These are phyloP conservation scores for Ogataea thermomethanolica DNA, from an alignment of 805 yeast species.

Conservation along the genomic window DNA sequence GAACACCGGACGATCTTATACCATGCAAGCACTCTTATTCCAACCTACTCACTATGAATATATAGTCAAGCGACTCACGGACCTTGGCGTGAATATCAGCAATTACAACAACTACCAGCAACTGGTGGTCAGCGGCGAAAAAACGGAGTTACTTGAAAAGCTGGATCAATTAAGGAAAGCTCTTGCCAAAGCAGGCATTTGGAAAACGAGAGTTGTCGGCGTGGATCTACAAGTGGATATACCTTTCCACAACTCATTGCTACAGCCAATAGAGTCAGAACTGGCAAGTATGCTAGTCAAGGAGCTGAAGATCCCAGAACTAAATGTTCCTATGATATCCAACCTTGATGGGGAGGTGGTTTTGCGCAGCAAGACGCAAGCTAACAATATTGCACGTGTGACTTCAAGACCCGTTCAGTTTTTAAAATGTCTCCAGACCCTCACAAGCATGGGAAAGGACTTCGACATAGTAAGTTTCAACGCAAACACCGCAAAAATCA, in stretches of 20 bases:
- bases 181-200: conserved; percentile 15
- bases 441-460: conserved; percentile 7
- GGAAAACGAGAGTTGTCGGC: conserved; percentile 26
- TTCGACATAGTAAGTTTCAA: conserved; percentile 31
- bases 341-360: conserved; percentile 29
- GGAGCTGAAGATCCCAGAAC: background rate
- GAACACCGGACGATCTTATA: conserved; percentile 31
- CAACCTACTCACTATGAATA: conserved; percentile 22
- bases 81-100: conserved; percentile 24
- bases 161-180: conserved; percentile 13
- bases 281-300: conserved; percentile 16
- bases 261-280: conserved; percentile 27
- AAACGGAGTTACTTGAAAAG: conserved; percentile 14
- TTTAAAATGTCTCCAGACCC: conserved; percentile 29
- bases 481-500: conserved; percentile 26
- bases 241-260: conserved; percentile 35
- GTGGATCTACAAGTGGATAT: conserved; percentile 30
- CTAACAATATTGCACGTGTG: conserved; percentile 28
- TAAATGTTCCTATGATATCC: conserved; percentile 29
- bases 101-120: conserved; percentile 35
- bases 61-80: conserved; percentile 15
- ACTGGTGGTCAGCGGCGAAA: conserved; percentile 32
- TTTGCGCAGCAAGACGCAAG: conserved; percentile 18
- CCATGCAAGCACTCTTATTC: conserved; percentile 33
- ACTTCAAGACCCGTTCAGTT: conserved; percentile 34